A percentile compares a stretch with the other conserved stretches of the same genome.
These are phyloP conservation scores for Pharus latifolius DNA, from an alignment of 176 grass and related monocot genomes.

Conservation along the genomic window DNA sequence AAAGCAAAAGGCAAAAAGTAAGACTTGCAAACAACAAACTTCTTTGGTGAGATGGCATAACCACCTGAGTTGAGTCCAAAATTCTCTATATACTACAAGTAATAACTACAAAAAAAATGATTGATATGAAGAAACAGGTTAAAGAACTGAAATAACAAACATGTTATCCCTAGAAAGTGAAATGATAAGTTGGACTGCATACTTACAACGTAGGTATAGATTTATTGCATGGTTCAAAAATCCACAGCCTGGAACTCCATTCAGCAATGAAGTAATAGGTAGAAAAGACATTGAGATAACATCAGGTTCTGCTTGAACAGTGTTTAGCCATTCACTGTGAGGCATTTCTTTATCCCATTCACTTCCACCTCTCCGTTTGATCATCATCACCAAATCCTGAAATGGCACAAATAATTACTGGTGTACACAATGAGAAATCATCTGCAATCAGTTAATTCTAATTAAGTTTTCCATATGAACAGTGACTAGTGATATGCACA, in stretches of 20 bases:
- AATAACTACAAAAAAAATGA: not conserved
- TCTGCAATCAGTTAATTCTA: conserved; percentile 9
- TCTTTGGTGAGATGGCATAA: too few relatives aligned
- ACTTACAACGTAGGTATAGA: conserved; percentile 87
- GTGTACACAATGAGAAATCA: too few relatives aligned
- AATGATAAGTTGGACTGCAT: not conserved
- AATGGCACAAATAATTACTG: conserved; percentile 5
- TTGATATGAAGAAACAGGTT: not conserved
- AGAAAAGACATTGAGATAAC: conserved; percentile 95
- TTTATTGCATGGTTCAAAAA: conserved; percentile 98
- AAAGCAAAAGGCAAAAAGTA: too few relatives aligned
- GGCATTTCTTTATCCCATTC: conserved; percentile 55
- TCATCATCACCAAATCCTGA: conserved; percentile 71
- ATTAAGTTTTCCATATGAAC: not conserved
- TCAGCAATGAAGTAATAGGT: conserved; percentile 93
- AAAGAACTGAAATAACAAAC: not conserved
- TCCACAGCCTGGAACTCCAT: conserved; percentile 91
- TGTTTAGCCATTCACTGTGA: conserved; percentile 76
- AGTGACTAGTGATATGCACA: not conserved
- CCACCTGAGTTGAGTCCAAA: not conserved
- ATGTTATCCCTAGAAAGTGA: not conserved
- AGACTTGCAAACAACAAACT: too few relatives aligned
- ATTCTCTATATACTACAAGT: not conserved
- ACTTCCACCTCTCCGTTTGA: conserved; percentile 86
- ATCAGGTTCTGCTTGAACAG: conserved; percentile 71